A percentile compares a stretch with the other conserved stretches of the same genome.
Evolutionary conservation across 108 stramenopile genomes (phyloP).

Genomic region (Phaeodactylum tricornutum): DNA sequence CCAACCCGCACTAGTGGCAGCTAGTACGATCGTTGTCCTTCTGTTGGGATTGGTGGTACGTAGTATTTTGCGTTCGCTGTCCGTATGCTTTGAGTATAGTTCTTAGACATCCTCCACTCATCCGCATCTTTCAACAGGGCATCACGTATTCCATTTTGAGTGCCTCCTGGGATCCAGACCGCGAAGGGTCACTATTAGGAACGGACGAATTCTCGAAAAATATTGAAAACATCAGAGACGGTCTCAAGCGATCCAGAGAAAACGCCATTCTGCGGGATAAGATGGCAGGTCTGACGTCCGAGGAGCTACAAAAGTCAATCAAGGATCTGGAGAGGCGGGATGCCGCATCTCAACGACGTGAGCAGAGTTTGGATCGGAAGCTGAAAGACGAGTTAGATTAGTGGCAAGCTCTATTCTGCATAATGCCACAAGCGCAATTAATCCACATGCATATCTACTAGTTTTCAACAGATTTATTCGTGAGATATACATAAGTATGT

Average conservation of each 20-base stretch:
- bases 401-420: too few species aligned
- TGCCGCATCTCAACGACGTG: too few species aligned
- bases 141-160: conserved; percentile 77
- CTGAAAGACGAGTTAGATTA: too few species aligned
- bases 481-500: too few species aligned
- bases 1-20: conserved; percentile 64
- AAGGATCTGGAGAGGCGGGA: too few species aligned
- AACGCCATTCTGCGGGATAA: conserved; percentile 65
- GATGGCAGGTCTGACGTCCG: conserved; percentile 33
- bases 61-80: neutral
- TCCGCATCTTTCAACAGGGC: conserved; percentile 27
- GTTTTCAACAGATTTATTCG: too few species aligned
- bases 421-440: too few species aligned
- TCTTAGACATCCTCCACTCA: neutral
- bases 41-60: conserved; percentile 50
- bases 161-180: conserved; percentile 73
- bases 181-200: conserved; percentile 58
- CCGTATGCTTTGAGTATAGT: neutral
- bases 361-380: too few species aligned
- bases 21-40: conserved; percentile 54
- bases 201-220: conserved; percentile 63
- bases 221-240: conserved; percentile 55
- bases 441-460: too few species aligned
- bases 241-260: conserved; percentile 51
- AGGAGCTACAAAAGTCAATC: neutral